Conservation (phyloP, 176 grass and related monocot genomes). For the Poa annua region DNA sequence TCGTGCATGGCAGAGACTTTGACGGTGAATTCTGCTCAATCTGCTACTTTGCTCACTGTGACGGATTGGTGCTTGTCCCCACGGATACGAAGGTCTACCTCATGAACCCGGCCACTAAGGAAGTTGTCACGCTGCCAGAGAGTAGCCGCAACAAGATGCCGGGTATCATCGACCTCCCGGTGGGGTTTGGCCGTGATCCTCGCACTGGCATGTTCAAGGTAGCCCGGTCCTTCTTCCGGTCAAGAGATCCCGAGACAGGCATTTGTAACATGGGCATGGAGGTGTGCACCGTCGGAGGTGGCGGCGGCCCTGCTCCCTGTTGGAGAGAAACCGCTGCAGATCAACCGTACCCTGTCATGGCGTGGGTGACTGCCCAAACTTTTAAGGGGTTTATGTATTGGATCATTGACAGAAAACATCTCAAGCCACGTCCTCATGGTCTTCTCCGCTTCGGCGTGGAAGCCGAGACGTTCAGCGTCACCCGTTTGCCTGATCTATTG, state of each 20-base stretch:
- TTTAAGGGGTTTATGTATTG: no score
- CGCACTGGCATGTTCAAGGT: background rate
- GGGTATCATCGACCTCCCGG: background rate
- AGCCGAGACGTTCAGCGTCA: no score
- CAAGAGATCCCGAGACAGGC: no score
- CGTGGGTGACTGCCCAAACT: no score
- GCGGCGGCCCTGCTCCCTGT: no score
- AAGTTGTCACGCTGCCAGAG: background rate
- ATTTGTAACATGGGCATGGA: no score
- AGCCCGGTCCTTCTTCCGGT: background rate
- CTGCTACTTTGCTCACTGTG: background rate
- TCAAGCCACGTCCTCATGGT: background rate
- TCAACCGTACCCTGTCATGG: no score
- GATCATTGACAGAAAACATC: no score
- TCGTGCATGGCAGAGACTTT: background rate
- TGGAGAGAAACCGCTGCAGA: no score
- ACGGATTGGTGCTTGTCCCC: slow-evolving; percentile 8
- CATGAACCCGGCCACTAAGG: background rate
- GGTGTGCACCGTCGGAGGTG: no score
- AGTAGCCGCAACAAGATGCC: background rate
- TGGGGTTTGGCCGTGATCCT: background rate
- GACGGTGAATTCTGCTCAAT: background rate
- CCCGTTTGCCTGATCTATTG: no score
- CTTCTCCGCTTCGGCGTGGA: no score
- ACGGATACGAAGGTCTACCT: background rate